phyloP scores from a whole-genome alignment of 106 monocot species.

The Dioscorea zingiberensis region DNA sequence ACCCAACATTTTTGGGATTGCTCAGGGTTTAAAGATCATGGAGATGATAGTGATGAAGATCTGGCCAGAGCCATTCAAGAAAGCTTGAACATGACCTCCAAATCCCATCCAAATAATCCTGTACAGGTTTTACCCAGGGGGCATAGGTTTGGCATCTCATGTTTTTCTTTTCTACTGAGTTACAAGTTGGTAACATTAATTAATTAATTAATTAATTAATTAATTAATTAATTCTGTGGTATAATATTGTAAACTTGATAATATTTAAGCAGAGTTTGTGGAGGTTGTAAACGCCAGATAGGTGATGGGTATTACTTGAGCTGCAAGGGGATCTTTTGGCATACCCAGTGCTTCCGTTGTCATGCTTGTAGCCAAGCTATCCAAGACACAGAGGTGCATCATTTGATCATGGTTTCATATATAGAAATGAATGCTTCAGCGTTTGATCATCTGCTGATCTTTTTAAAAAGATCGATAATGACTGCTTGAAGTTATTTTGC shows the following conservation, averaged over 20 bases:
- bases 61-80: slow-evolving; percentile 60
- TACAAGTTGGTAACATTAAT: too few species aligned
- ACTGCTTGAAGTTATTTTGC: too few species aligned
- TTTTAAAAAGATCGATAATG: too few species aligned
- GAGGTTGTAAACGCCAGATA: slow-evolving; percentile 80
- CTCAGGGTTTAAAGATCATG: slow-evolving; percentile 15
- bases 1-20: background rate
- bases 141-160: slow-evolving; percentile 36
- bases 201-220: too few species aligned
- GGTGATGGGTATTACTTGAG: slow-evolving; percentile 88
- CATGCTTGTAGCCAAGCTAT: slow-evolving; percentile 60
- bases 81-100: slow-evolving; percentile 42
- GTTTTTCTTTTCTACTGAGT: background rate
- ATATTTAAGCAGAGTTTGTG: slow-evolving; percentile 50
- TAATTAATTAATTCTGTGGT: too few species aligned
- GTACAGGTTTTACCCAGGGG: slow-evolving; percentile 54
- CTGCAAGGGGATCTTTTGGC: slow-evolving; percentile 92
- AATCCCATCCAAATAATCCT: slow-evolving; percentile 26
- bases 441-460: too few species aligned
- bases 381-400: slow-evolving; percentile 72
- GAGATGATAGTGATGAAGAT: slow-evolving; percentile 52
- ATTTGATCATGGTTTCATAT: background rate
- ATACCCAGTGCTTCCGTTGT: slow-evolving; percentile 83
- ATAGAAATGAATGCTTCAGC: too few species aligned
- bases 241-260: background rate